Conservation (phyloP, 1,284 basidiomycete species). For the Apiotrichum montevideense region DNA sequence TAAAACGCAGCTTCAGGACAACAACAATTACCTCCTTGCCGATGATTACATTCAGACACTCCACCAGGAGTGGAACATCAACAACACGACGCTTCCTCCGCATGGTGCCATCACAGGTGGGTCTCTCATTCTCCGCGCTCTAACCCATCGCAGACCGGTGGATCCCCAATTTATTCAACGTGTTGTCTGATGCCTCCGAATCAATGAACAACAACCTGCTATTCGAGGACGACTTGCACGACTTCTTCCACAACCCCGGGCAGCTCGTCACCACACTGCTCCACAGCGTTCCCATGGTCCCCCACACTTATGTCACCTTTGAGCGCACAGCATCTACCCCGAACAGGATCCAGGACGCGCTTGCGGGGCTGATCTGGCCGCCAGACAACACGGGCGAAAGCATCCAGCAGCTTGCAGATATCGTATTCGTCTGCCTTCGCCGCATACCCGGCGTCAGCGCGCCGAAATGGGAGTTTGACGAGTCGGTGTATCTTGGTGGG, state of each 20-base stretch:
- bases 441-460: constrained; percentile 20
- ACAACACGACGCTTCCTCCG: neutral
- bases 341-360: constrained; percentile 18
- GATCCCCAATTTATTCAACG: neutral
- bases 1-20: neutral
- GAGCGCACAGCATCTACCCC: constrained; percentile 6
- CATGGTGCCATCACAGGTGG: neutral
- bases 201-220: neutral
- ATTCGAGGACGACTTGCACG: neutral
- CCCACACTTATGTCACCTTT: constrained; percentile 9
- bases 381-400: constrained; percentile 17
- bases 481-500: constrained; percentile 33
- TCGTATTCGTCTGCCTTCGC: constrained; percentile 26
- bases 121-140: no score
- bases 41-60: constrained; percentile 1
- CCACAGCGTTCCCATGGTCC: neutral
- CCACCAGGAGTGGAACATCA: neutral
- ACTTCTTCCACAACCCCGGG: constrained; percentile 3
- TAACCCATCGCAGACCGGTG: neutral
- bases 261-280: constrained; percentile 7
- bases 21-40: constrained; percentile 2
- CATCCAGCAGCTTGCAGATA: constrained; percentile 27
- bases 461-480: constrained; percentile 34
- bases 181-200: neutral
- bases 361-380: constrained; percentile 30